A percentile compares a stretch with the other conserved stretches of the same genome.
phyloP scores from a whole-genome alignment of 495 filamentous ascomycete genomes.

The Neurospora intermedia region DNA sequence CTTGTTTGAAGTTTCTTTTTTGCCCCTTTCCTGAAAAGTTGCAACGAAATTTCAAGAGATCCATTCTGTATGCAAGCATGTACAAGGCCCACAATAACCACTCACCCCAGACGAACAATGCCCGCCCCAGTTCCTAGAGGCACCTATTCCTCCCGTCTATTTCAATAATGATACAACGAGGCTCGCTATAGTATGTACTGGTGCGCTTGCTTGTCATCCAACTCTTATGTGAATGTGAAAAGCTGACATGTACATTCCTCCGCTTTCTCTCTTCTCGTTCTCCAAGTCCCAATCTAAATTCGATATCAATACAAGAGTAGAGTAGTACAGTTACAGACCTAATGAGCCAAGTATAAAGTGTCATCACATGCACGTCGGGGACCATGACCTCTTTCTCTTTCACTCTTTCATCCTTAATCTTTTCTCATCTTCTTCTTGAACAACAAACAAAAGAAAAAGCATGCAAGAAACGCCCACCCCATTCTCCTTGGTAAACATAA shows the following conservation, averaged over 20 bases:
- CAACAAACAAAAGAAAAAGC: neutral
- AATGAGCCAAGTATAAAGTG: neutral
- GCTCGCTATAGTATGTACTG: neutral
- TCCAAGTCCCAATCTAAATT: neutral
- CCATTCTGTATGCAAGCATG: neutral
- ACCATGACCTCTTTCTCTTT: neutral
- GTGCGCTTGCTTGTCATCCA: neutral
- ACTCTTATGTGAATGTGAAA: neutral
- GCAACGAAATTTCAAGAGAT: neutral
- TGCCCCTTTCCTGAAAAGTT: no score
- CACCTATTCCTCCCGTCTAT: neutral
- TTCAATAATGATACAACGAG: neutral
- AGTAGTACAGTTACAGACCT: neutral
- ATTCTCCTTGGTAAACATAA: neutral
- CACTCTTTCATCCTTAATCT: neutral
- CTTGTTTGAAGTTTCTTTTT: no score
- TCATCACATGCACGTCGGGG: neutral
- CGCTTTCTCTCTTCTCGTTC: slow-evolving; percentile 1
- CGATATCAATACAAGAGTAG: neutral
- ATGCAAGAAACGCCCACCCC: neutral
- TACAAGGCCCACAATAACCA: neutral
- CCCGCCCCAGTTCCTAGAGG: neutral
- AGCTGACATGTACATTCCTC: neutral
- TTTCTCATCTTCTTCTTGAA: neutral
- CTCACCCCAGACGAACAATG: neutral